Evolutionary conservation across 345 rosid genomes (phyloP).

Genomic region (Populus davidiana): DNA sequence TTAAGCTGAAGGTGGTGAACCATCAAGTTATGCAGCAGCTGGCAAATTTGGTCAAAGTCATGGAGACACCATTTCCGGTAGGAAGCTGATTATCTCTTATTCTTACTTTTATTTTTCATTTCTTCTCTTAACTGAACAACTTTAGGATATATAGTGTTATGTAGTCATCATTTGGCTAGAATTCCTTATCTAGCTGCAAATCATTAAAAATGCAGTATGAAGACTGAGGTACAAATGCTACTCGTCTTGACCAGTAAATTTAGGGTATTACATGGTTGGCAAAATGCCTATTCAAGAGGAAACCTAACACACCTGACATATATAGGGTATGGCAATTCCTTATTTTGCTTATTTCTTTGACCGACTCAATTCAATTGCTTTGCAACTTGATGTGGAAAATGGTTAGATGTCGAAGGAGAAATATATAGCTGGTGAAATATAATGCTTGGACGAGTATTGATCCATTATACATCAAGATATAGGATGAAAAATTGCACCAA

Average conservation of each 20-base stretch:
- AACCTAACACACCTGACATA: neutral
- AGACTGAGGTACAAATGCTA: neutral
- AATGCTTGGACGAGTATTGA: neutral
- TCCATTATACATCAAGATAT: neutral
- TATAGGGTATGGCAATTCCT: neutral
- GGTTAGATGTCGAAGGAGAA: neutral
- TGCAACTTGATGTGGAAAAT: neutral
- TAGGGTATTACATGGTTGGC: neutral
- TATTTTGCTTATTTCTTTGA: neutral
- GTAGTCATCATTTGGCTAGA: neutral
- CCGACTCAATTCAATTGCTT: neutral
- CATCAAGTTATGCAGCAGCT: constrained; percentile 67
- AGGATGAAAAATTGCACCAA: neutral
- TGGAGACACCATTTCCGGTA: constrained; percentile 89
- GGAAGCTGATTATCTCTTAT: constrained; percentile 18
- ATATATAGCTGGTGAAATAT: neutral
- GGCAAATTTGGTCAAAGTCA: constrained; percentile 71
- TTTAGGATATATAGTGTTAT: neutral
- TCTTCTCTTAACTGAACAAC: neutral
- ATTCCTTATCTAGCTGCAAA: neutral
- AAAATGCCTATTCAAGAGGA: neutral
- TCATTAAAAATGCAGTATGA: neutral
- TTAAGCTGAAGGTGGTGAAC: constrained; percentile 71
- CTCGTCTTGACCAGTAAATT: neutral
- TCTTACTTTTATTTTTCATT: neutral